These are phyloP conservation scores for Moesziomyces sp. DNA, from an alignment of 1,284 basidiomycete species.

Conservation along the genomic window DNA sequence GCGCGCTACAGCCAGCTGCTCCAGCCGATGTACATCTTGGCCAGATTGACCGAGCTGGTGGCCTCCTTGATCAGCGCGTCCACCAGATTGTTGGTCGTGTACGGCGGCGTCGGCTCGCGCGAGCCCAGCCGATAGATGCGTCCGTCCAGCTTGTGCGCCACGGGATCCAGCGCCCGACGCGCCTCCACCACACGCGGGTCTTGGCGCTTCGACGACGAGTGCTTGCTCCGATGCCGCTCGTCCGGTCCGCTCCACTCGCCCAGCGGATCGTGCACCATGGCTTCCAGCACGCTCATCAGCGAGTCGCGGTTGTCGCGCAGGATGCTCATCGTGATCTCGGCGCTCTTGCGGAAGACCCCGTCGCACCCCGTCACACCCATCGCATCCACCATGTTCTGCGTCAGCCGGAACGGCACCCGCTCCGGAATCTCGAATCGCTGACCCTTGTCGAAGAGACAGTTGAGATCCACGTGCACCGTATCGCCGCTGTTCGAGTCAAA, in stretches of 20 bases:
- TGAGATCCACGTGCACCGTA: slow-evolving; percentile 96
- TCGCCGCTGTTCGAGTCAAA: slow-evolving; percentile 90
- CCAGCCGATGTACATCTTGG: slow-evolving; percentile 65
- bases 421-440: slow-evolving; percentile 90
- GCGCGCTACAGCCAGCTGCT: slow-evolving; percentile 43
- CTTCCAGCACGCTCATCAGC: slow-evolving; percentile 94
- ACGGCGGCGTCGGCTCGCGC: slow-evolving; percentile 46
- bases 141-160: slow-evolving; percentile 64
- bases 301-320: slow-evolving; percentile 91
- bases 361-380: slow-evolving; percentile 94
- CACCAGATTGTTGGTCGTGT: slow-evolving; percentile 63
- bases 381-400: slow-evolving; percentile 92
- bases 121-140: slow-evolving; percentile 49
- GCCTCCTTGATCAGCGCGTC: slow-evolving; percentile 66
- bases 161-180: slow-evolving; percentile 59
- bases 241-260: slow-evolving; percentile 87
- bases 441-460: slow-evolving; percentile 95
- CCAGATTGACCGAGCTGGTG: slow-evolving; percentile 54
- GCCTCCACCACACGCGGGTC: slow-evolving; percentile 60
- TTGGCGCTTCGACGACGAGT: slow-evolving; percentile 16
- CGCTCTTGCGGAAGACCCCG: slow-evolving; percentile 90
- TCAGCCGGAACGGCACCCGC: slow-evolving; percentile 92
- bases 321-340: slow-evolving; percentile 89
- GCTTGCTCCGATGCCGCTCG: slow-evolving; percentile 59
- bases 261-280: slow-evolving; percentile 96